Evolutionary conservation across 2,329 filamentous ascomycete species (phyloP).

Genomic region (Hypoxylon sp.): DNA sequence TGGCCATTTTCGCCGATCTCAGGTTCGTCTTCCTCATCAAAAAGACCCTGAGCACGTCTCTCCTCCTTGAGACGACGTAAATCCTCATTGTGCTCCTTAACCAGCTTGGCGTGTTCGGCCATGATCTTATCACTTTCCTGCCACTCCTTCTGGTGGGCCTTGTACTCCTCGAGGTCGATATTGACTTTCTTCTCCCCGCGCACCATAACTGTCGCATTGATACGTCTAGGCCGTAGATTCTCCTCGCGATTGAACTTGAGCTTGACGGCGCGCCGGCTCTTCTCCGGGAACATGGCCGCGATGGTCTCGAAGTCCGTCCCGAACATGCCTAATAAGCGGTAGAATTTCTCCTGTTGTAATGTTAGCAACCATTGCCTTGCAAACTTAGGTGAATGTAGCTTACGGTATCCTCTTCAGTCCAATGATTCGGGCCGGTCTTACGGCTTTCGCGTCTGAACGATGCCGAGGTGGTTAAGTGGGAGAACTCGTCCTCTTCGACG

Average conservation of each 20-base stretch:
- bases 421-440: constrained; percentile 74
- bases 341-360: constrained; percentile 73
- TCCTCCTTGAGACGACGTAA: constrained; percentile 63
- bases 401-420: constrained; percentile 77
- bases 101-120: constrained; percentile 64
- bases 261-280: constrained; percentile 82
- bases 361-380: constrained; percentile 6
- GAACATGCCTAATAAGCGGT: constrained; percentile 80
- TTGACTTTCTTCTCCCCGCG: constrained; percentile 68
- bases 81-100: constrained; percentile 62
- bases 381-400: background rate
- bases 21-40: constrained; percentile 60
- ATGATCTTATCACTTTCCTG: constrained; percentile 71
- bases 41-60: constrained; percentile 52
- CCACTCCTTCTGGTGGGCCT: constrained; percentile 60
- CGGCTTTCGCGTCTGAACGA: constrained; percentile 76
- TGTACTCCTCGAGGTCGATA: constrained; percentile 75
- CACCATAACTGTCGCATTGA: constrained; percentile 74
- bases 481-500: constrained; percentile 85
- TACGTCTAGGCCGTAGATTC: constrained; percentile 72
- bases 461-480: constrained; percentile 76
- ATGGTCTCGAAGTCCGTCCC: constrained; percentile 90
- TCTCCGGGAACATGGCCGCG: constrained; percentile 79
- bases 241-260: constrained; percentile 88
- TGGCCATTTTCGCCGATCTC: constrained; percentile 61